These are phyloP conservation scores for Elaeis guineensis DNA, from an alignment of 176 grass and related monocot species.

Conservation along the genomic window DNA sequence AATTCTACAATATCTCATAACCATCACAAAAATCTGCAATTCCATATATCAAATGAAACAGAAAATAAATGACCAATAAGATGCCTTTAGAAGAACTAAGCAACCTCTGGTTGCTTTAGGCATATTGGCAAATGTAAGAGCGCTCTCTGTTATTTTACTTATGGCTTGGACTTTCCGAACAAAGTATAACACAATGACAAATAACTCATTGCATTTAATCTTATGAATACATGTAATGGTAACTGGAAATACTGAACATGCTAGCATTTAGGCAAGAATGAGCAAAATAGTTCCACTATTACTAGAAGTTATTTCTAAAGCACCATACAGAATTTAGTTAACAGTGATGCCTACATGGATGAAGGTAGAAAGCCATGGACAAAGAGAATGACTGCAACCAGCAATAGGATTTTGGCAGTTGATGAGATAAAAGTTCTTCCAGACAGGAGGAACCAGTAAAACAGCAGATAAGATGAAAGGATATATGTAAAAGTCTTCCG, in stretches of 20 bases:
- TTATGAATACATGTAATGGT: not conserved
- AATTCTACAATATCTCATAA: too few species aligned
- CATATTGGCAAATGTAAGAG: too few species aligned
- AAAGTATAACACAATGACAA: too few species aligned
- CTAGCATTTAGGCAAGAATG: constrained; percentile 1
- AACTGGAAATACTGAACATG: not conserved
- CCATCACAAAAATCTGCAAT: too few species aligned
- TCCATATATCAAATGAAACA: too few species aligned
- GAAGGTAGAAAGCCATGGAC: constrained; percentile 72
- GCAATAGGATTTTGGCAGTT: constrained; percentile 61
- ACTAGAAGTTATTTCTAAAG: too few species aligned
- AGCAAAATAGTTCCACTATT: not conserved
- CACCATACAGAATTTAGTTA: constrained; percentile 14
- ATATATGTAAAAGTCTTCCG: constrained; percentile 84
- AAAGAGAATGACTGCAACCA: constrained; percentile 66
- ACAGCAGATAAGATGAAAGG: constrained; percentile 61
- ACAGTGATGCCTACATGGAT: constrained; percentile 30
- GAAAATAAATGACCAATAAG: too few species aligned
- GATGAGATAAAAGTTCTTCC: constrained; percentile 80
- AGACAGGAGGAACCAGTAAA: constrained; percentile 95
- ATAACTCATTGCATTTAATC: too few species aligned
- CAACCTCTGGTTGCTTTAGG: too few species aligned
- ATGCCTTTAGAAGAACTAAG: too few species aligned
- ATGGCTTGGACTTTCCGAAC: too few species aligned
- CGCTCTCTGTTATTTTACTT: too few species aligned